These are phyloP conservation scores for Postia placenta DNA, from an alignment of 768 basidiomycete genomes.

Conservation along the genomic window DNA sequence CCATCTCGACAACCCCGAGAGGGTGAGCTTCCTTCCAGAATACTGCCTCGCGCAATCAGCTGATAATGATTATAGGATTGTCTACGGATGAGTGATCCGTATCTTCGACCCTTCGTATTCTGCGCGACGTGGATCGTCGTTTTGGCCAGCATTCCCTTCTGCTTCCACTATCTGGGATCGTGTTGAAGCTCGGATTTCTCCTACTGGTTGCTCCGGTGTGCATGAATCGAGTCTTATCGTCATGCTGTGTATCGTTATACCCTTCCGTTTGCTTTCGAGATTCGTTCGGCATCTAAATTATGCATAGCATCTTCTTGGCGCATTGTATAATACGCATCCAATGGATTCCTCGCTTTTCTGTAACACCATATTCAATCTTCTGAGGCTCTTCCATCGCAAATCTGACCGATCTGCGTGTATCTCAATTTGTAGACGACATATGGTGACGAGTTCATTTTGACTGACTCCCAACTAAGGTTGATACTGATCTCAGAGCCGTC, in stretches of 20 bases:
- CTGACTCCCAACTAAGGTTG: too few relatives aligned
- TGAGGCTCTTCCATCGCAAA: too few relatives aligned
- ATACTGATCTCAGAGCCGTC: too few relatives aligned
- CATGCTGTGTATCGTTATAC: slow-evolving; percentile 9
- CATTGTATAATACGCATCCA: slow-evolving; percentile 1
- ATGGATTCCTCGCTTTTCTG: background rate
- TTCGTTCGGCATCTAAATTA: slow-evolving; percentile 3
- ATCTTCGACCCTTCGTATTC: background rate
- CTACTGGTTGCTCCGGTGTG: too few relatives aligned
- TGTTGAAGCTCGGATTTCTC: too few relatives aligned
- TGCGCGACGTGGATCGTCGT: slow-evolving; percentile 8
- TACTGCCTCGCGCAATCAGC: background rate
- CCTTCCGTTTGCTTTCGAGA: slow-evolving; percentile 1
- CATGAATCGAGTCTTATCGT: background rate
- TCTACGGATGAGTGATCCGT: slow-evolving; percentile 21
- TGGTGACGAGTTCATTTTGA: too few relatives aligned
- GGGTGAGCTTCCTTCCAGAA: slow-evolving; percentile 46
- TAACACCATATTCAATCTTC: too few relatives aligned
- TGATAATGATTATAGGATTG: slow-evolving; percentile 15
- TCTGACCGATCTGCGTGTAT: too few relatives aligned
- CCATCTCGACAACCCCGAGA: slow-evolving; percentile 70
- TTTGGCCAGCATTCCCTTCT: background rate
- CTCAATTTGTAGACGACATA: too few relatives aligned
- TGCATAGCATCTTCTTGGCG: slow-evolving; percentile 7
- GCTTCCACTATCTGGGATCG: background rate